phyloP scores from a whole-genome alignment of 2,329 filamentous ascomycete species.

The Aureobasidium sp. region DNA sequence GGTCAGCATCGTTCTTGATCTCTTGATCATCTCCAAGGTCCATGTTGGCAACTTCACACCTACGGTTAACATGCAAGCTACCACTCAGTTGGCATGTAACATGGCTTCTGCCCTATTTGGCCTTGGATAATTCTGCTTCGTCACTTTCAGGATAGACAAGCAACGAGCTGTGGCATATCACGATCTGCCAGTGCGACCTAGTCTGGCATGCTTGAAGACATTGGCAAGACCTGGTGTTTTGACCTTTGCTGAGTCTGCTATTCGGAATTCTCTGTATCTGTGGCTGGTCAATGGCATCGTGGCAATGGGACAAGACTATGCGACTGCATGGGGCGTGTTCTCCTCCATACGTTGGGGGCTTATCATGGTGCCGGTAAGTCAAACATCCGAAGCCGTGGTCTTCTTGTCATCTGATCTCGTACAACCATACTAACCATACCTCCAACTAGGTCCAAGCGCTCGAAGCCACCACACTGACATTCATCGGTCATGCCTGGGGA shows the following conservation, averaged over 20 bases:
- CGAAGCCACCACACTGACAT: conserved; percentile 56
- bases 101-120: conserved; percentile 47
- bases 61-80: conserved; percentile 56
- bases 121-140: conserved; percentile 51
- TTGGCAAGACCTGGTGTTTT: conserved; percentile 50
- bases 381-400: not conserved
- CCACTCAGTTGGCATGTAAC: conserved; percentile 54
- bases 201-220: conserved; percentile 37
- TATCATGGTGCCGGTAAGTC: conserved; percentile 56
- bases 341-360: conserved; percentile 67
- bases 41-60: conserved; percentile 48
- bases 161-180: not conserved
- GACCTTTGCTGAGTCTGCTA: conserved; percentile 55
- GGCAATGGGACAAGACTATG: conserved; percentile 53
- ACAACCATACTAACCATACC: not conserved
- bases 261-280: conserved; percentile 61
- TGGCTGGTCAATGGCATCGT: conserved; percentile 62
- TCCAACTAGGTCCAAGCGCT: conserved; percentile 51
- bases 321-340: conserved; percentile 66
- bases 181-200: conserved; percentile 24
- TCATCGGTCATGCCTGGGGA: conserved; percentile 61
- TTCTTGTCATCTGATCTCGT: too few species aligned
- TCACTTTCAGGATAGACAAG: conserved; percentile 22
- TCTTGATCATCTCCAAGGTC: conserved; percentile 58
- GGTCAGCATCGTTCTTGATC: conserved; percentile 58